Base-by-base conservation (phyloP, 441 rosid species). In the Bruguiera hainesii region DNA sequence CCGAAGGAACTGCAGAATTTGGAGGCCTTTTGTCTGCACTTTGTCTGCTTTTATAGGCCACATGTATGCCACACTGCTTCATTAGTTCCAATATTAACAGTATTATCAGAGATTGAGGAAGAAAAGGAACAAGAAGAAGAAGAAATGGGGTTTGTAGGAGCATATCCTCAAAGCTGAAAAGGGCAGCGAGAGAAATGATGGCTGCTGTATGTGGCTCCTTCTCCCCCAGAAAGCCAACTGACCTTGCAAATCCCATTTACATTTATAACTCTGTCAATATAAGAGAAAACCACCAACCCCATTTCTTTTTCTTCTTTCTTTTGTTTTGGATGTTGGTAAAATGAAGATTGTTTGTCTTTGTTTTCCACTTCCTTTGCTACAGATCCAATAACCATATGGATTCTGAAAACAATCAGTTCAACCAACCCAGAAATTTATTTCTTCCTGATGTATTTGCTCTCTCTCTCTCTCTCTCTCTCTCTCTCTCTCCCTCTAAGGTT, bases 121-220 rank as follows among this genome's bases (percentile, higher is more conserved):
- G 2, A 57, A 13, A 10, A 59, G 20, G 62, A 28, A 10, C 29
- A 46, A 16, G 58, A 18, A 63, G 42, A 50, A 64, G 46, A 48
- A 68, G 66, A n/a, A 39, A 80, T 84, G 85, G 84, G 78, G 46
- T 74, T 79, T 5, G 80, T 78, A 55, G 75, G 76, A 67, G 76
- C 84, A 35, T 30, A 30, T 69, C 86, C 59, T 76, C 82, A 31
- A 85, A 78, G 83, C 81, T 88, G 25, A 87, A 76, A 73, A 87
- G 69, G 66, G 95, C 87, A 23, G 88, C 92, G 6, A 78, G 68
- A 71, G 80, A 79, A 75, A 79, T 88, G 79, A 83, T 80, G 9
- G 5, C 30, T 5, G 89, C 87, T 67, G 97, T 88, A 21, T 90
- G 91, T 31, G 86, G 84, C 63, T 85, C 91, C 71, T 86, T 86